Percentiles rank a stretch among this genome's conserved stretches.
These are phyloP conservation scores for Mortierella alpina DNA, from an alignment of 192 early-diverging fungal genomes.

Conservation along the genomic window DNA sequence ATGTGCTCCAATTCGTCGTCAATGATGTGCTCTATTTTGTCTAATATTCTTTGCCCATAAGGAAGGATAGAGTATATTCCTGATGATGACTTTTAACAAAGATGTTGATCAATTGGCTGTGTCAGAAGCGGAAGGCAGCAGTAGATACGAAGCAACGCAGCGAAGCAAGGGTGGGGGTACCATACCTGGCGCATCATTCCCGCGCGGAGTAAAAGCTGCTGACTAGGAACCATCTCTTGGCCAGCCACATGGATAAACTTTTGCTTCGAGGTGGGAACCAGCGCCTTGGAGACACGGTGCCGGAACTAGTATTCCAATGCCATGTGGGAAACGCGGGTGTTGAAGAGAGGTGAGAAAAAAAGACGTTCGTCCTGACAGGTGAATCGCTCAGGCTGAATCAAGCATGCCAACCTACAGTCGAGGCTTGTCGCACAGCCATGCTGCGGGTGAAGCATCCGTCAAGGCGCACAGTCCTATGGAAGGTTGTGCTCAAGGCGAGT, in stretches of 20 bases:
- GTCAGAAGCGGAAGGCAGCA: neutral
- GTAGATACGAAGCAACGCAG: neutral
- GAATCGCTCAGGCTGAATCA: no score
- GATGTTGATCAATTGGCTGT: neutral
- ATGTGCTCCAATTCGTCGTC: slow-evolving; percentile 83
- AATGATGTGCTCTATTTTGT: slow-evolving; percentile 83
- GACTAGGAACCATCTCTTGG: slow-evolving; percentile 59
- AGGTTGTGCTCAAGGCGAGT: no score
- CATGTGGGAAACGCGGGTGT: no score
- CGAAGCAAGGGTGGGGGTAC: neutral
- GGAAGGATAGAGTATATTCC: slow-evolving; percentile 89
- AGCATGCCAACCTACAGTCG: no score
- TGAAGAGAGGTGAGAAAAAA: no score
- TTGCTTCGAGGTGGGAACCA: slow-evolving; percentile 46
- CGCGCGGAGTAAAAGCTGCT: slow-evolving; percentile 69
- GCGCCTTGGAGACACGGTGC: slow-evolving; percentile 36
- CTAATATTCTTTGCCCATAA: slow-evolving; percentile 77
- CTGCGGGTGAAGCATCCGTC: no score
- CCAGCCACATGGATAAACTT: slow-evolving; percentile 49
- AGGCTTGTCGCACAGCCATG: no score
- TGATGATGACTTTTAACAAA: slow-evolving; percentile 70
- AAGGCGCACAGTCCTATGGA: no score
- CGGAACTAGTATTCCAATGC: slow-evolving; percentile 21
- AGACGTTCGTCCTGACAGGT: no score
- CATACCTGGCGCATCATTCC: slow-evolving; percentile 82